Evolutionary conservation across 495 filamentous ascomycete genomes (phyloP).

Genomic region (Penicillium paradoxum): DNA sequence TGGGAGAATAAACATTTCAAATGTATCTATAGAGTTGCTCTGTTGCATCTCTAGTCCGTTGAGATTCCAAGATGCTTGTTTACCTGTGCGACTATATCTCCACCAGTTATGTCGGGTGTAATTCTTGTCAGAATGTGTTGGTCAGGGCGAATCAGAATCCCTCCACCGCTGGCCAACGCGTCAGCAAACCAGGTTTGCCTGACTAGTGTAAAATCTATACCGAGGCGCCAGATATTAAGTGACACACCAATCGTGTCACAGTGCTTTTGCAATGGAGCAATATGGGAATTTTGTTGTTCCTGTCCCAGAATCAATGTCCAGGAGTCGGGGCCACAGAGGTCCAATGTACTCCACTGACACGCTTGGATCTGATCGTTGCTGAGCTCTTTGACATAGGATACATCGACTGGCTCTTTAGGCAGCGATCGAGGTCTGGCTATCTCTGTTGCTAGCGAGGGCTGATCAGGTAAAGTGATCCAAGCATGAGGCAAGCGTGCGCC

Average conservation of each 20-base stretch:
- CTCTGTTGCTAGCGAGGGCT: background rate
- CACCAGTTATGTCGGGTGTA: background rate
- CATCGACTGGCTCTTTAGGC: constrained; percentile 7
- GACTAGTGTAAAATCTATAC: background rate
- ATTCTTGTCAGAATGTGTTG: constrained; percentile 5
- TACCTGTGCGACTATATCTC: background rate
- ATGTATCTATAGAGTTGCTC: background rate
- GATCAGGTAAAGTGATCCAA: constrained; percentile 12
- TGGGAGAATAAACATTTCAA: too few relatives aligned
- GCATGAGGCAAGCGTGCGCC: constrained; percentile 25
- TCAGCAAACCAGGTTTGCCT: constrained; percentile 2
- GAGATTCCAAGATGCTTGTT: constrained; percentile 2
- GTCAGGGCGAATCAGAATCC: constrained; percentile 7
- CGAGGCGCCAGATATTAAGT: constrained; percentile 6
- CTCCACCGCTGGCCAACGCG: background rate
- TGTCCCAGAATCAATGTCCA: constrained; percentile 17
- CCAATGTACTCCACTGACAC: constrained; percentile 23
- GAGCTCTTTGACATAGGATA: constrained; percentile 21
- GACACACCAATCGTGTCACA: background rate
- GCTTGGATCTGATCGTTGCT: background rate
- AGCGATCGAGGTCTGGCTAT: background rate
- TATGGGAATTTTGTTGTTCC: background rate
- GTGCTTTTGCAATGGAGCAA: background rate
- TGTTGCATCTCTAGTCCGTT: background rate
- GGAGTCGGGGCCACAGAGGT: constrained; percentile 19